Percentiles rank a stretch among this genome's conserved stretches.
These are phyloP conservation scores for Hypericum perforatum DNA, from an alignment of 345 rosid genomes.

Conservation along the genomic window DNA sequence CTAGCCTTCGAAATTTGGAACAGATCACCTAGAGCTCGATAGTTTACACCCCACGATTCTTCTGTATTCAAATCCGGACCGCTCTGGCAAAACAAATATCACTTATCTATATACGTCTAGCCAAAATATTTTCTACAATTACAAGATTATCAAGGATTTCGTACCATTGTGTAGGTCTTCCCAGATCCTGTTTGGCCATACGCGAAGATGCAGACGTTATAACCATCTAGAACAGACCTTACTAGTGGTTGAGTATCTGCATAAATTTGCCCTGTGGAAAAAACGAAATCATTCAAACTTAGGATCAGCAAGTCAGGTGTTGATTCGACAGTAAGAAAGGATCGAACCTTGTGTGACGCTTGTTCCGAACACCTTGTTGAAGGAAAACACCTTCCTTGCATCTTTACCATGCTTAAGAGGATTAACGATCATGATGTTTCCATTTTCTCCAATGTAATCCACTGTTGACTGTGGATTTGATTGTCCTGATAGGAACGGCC, in stretches of 20 bases:
- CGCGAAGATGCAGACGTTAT: constrained; percentile 90
- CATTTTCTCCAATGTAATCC: constrained; percentile 91
- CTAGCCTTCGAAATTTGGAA: constrained; percentile 74
- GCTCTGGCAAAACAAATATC: constrained; percentile 38
- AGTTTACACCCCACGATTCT: constrained; percentile 93
- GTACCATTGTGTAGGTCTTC: constrained; percentile 94
- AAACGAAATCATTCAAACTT: neutral
- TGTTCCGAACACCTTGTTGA: constrained; percentile 78
- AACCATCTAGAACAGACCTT: constrained; percentile 90
- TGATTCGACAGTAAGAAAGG: neutral
- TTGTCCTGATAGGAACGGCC: constrained; percentile 72
- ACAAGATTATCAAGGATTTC: neutral
- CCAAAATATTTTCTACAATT: neutral
- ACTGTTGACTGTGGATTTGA: constrained; percentile 54
- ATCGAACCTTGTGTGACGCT: constrained; percentile 64
- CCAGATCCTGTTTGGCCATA: constrained; percentile 99
- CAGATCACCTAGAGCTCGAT: constrained; percentile 77
- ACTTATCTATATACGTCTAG: neutral
- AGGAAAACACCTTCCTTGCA: constrained; percentile 68
- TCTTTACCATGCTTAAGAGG: constrained; percentile 88
- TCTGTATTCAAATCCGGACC: constrained; percentile 76
- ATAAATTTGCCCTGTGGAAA: constrained; percentile 66
- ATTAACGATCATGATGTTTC: constrained; percentile 81
- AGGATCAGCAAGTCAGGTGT: neutral
- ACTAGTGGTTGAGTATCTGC: constrained; percentile 66